phyloP scores from a whole-genome alignment of 2,329 filamentous ascomycete genomes.

The Neurospora sp. region DNA sequence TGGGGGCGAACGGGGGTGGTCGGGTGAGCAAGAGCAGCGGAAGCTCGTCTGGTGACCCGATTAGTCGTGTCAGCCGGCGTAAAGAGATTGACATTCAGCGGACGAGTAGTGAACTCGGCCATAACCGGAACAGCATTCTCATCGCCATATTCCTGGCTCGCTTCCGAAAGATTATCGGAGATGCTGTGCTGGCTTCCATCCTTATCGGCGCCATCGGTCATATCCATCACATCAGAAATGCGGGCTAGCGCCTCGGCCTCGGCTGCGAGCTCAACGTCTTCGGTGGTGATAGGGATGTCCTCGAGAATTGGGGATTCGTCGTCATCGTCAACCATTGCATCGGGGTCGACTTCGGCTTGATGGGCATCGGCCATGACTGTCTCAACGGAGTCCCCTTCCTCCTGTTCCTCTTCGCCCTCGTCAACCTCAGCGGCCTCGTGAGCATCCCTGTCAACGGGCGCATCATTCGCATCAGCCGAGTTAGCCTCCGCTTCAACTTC shows the following conservation, averaged over 20 bases:
- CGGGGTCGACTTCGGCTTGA: not conserved
- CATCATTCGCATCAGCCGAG: constrained; percentile 12
- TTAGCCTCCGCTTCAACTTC: constrained; percentile 26
- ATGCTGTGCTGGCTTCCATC: constrained; percentile 18
- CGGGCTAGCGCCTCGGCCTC: constrained; percentile 44
- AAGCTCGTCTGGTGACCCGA: not conserved
- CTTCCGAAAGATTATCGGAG: constrained; percentile 46
- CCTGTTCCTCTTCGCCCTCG: constrained; percentile 15
- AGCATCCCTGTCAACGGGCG: not conserved
- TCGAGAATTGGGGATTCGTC: constrained; percentile 31
- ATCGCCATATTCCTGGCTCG: constrained; percentile 57
- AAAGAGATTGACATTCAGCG: not conserved
- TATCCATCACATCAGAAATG: constrained; percentile 24
- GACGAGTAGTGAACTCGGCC: not conserved
- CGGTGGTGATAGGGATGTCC: constrained; percentile 38
- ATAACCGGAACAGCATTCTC: constrained; percentile 48
- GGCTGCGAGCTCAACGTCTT: constrained; percentile 47
- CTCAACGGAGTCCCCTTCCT: not conserved
- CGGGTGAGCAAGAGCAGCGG: constrained; percentile 1
- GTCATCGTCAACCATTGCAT: constrained; percentile 7
- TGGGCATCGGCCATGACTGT: not conserved
- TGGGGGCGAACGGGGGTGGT: constrained; percentile 44
- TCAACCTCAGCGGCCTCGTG: constrained; percentile 25
- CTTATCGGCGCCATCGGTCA: constrained; percentile 7
- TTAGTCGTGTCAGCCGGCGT: not conserved